Evolutionary conservation across 2,329 filamentous ascomycete species (phyloP).

Genomic region (Achaetomium macrosporum): DNA sequence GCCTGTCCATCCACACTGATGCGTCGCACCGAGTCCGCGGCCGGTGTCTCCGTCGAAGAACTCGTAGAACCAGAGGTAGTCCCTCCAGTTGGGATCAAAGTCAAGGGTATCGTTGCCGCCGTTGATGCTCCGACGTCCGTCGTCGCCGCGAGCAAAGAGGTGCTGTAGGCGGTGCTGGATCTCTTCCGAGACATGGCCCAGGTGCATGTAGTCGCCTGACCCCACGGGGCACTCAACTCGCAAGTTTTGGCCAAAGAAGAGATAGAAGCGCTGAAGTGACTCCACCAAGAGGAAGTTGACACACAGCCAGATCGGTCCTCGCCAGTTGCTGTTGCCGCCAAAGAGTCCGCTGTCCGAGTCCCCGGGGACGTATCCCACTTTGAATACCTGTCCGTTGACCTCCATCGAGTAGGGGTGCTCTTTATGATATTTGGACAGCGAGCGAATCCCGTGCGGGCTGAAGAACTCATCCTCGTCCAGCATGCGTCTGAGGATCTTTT

Average conservation of each 20-base stretch:
- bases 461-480: conserved; percentile 91
- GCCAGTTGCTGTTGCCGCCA: conserved; percentile 97
- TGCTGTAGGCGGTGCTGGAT: conserved; percentile 92
- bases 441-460: conserved; percentile 83
- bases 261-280: conserved; percentile 88
- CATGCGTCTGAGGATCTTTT: conserved; percentile 86
- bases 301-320: conserved; percentile 90
- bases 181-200: conserved; percentile 91
- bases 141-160: conserved; percentile 76
- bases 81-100: conserved; percentile 89
- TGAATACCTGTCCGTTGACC: conserved; percentile 85
- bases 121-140: conserved; percentile 85
- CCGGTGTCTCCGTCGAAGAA: conserved; percentile 94
- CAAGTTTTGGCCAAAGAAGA: conserved; percentile 87
- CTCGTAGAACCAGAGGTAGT: conserved; percentile 92
- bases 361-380: conserved; percentile 85
- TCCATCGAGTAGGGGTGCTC: conserved; percentile 91
- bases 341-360: conserved; percentile 94
- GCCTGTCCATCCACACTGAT: conserved; percentile 96
- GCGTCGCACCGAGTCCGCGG: conserved; percentile 81
- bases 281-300: conserved; percentile 95
- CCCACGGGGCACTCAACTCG: conserved; percentile 91
- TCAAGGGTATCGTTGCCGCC: conserved; percentile 78
- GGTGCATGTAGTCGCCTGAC: conserved; percentile 90
- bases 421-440: conserved; percentile 85